phyloP scores from a whole-genome alignment of 495 filamentous ascomycete species.

The Tuber magnatum region DNA sequence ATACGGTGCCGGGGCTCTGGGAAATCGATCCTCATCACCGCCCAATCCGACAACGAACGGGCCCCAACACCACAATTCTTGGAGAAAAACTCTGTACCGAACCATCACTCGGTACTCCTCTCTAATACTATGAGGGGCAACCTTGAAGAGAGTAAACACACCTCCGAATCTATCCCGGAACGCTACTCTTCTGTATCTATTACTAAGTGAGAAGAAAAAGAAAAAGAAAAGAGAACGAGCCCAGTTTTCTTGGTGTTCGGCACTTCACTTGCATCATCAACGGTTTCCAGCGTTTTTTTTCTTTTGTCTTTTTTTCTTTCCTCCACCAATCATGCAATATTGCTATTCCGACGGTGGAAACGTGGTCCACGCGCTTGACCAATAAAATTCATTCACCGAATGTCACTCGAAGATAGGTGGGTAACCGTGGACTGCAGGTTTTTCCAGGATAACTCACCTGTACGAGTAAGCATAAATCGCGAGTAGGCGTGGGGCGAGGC shows the following conservation, averaged over 20 bases:
- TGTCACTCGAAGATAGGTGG: neutral
- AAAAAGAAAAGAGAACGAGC: neutral
- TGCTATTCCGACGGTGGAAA: neutral
- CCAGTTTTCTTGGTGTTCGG: neutral
- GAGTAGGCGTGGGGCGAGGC: neutral
- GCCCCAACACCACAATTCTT: neutral
- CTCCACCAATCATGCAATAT: neutral
- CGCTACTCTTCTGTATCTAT: neutral
- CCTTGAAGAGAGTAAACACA: neutral
- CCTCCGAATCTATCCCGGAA: neutral
- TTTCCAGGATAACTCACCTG: neutral
- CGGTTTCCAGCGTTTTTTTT: neutral
- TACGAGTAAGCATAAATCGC: neutral
- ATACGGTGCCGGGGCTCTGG: neutral
- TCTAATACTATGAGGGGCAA: neutral
- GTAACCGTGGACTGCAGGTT: neutral
- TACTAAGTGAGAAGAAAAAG: neutral
- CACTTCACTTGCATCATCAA: neutral
- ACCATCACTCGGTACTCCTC: neutral
- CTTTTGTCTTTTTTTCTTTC: neutral
- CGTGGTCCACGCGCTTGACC: neutral
- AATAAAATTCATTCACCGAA: neutral
- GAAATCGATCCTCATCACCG: neutral
- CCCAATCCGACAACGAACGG: neutral
- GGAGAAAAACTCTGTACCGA: neutral